phyloP scores from a whole-genome alignment of 75 land plant species.

The Pinus albicaulis region DNA sequence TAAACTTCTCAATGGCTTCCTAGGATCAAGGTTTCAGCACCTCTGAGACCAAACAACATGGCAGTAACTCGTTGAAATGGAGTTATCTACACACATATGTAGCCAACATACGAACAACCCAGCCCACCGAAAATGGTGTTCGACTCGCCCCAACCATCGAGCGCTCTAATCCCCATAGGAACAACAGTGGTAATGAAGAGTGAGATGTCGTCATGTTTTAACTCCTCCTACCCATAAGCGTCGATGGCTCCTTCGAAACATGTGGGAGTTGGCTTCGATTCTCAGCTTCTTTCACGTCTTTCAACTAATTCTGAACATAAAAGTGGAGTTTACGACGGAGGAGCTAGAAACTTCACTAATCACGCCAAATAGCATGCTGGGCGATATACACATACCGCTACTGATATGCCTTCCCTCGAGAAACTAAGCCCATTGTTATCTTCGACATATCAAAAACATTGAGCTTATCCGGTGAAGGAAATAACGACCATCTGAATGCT shows the following conservation, averaged over 20 bases:
- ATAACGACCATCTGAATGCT: too few species aligned
- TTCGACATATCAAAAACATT: too few species aligned
- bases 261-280: slow-evolving; percentile 95
- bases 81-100: too few species aligned
- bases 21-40: too few species aligned
- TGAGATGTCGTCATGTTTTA: not conserved
- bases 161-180: not conserved
- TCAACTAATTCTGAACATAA: slow-evolving; percentile 73
- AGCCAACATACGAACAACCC: too few species aligned
- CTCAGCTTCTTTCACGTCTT: slow-evolving; percentile 76
- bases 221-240: not conserved
- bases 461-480: too few species aligned
- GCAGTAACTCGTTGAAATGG: too few species aligned
- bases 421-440: too few species aligned
- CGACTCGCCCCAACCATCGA: slow-evolving; percentile 1
- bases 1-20: too few species aligned
- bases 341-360: slow-evolving; percentile 95
- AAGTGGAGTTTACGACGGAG: slow-evolving; percentile 75
- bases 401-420: too few species aligned
- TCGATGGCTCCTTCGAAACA: slow-evolving; percentile 48
- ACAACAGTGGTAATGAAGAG: not conserved
- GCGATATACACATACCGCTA: slow-evolving; percentile 82
- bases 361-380: slow-evolving; percentile 68
- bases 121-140: too few species aligned
- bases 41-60: too few species aligned